phyloP scores from a whole-genome alignment of 495 filamentous ascomycete genomes.

The Penicillium atrosanguineum region DNA sequence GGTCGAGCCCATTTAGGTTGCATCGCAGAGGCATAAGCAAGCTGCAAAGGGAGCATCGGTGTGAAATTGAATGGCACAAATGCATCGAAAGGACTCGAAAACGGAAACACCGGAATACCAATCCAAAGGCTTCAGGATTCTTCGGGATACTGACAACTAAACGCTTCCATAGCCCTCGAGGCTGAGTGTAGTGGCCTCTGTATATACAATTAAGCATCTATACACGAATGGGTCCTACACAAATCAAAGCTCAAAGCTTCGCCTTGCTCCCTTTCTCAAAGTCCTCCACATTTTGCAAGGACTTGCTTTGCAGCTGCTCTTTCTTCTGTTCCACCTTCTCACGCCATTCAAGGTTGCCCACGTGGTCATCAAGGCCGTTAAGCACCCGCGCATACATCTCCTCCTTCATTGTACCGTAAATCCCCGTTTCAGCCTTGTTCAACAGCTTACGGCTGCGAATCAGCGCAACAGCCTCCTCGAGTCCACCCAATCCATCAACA shows the following conservation, averaged over 20 bases:
- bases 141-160: not conserved
- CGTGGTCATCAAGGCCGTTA: conserved; percentile 47
- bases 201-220: not conserved
- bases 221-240: not conserved
- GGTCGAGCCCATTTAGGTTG: not conserved
- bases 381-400: conserved; percentile 70
- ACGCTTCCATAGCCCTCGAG: not conserved
- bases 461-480: conserved; percentile 57
- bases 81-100: not conserved
- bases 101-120: not conserved
- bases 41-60: not conserved
- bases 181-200: not conserved
- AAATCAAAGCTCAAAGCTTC: conserved; percentile 38
- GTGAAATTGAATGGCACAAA: not conserved
- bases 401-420: conserved; percentile 65
- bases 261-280: conserved; percentile 45
- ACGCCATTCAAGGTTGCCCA: conserved; percentile 44
- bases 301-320: conserved; percentile 19
- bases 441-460: conserved; percentile 54
- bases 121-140: not conserved
- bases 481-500: conserved; percentile 63
- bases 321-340: conserved; percentile 34
- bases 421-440: conserved; percentile 56
- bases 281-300: conserved; percentile 27
- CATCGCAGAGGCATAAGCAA: too few species aligned